A percentile compares a stretch with the other conserved stretches of the same genome.
Conservation (phyloP, 768 basidiomycete species). For the Russula brevipes region DNA sequence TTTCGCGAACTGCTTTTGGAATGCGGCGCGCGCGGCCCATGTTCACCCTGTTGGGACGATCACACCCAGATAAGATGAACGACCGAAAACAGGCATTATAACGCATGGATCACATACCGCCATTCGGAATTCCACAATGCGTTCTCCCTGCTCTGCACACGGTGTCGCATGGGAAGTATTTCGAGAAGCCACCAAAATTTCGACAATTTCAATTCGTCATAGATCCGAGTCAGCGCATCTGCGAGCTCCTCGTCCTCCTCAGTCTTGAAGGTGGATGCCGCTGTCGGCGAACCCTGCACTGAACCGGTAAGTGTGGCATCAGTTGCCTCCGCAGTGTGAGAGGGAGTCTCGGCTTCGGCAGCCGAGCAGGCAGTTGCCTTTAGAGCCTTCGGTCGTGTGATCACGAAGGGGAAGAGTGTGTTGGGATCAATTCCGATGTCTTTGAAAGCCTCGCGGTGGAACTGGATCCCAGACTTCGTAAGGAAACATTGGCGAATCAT, state of each 20-base stretch:
- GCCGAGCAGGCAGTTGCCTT: neutral
- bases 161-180: conserved; percentile 30
- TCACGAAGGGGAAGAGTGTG: conserved; percentile 29
- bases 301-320: conserved; percentile 23
- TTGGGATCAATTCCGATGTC: conserved; percentile 33
- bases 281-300: conserved; percentile 18
- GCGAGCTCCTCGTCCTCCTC: conserved; percentile 60
- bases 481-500: conserved; percentile 49
- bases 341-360: neutral
- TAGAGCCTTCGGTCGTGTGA: conserved; percentile 22
- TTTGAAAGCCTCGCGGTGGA: conserved; percentile 31
- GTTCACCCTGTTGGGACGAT: conserved; percentile 1
- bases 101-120: neutral
- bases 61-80: neutral
- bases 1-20: neutral
- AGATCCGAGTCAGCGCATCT: conserved; percentile 48
- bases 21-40: neutral
- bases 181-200: conserved; percentile 66
- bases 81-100: neutral
- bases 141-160: neutral
- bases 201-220: conserved; percentile 52
- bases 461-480: conserved; percentile 41
- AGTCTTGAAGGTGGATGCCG: conserved; percentile 30
- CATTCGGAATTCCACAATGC: neutral
- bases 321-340: conserved; percentile 5